Evolutionary conservation across 2,329 filamentous ascomycete genomes (phyloP), one percentile per base, ranked within the genome.

Genomic region (Paramyrothecium sp.): DNA sequence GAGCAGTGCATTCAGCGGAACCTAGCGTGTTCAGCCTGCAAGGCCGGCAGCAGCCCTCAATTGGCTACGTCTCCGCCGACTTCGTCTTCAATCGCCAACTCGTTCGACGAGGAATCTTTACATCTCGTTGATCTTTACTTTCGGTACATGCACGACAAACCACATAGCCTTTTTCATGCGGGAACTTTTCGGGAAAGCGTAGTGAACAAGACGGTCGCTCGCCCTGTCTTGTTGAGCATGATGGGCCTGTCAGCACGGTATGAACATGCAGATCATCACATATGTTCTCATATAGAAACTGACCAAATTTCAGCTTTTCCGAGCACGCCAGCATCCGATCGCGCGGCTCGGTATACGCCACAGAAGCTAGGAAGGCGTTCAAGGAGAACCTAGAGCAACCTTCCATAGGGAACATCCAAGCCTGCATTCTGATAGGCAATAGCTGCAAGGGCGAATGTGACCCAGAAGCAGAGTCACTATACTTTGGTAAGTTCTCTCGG

Each of bases 341-440:
- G 13, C 64, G 58, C 1, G 64, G 64, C 3, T 17, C 59, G 0
- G 41, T 59, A n/a, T 66, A 66, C 48, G 61, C 59, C 1, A 53
- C 48, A 3, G 55, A 61, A 51, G 64, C 51, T 8, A 62, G 57
- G 2, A 51, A 55, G n/a, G 55, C 64, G n/a, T 19, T 73, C 1
- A 70, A 72, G 20, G 59, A 63, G 1, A 64, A 71, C 16, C 54
- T 74, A 1, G 71, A 72, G 48, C 58, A 67, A 17, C 58, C 72
- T 7, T 69, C 67, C 30, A 57, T 73, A 2, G 71, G 73, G 34
- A 74, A 69, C 26, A 63, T 73, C 3, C 71, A 73, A 51, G 66
- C 71, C 1, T 71, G 68, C 3, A 67, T 73, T 7, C 53, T 74
- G 1, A 60, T 73, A 0, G 71, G 67, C 5, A 73, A 71, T 26